phyloP scores from a whole-genome alignment of 2,329 filamentous ascomycete species.

The Aspergillus novofumigatus region DNA sequence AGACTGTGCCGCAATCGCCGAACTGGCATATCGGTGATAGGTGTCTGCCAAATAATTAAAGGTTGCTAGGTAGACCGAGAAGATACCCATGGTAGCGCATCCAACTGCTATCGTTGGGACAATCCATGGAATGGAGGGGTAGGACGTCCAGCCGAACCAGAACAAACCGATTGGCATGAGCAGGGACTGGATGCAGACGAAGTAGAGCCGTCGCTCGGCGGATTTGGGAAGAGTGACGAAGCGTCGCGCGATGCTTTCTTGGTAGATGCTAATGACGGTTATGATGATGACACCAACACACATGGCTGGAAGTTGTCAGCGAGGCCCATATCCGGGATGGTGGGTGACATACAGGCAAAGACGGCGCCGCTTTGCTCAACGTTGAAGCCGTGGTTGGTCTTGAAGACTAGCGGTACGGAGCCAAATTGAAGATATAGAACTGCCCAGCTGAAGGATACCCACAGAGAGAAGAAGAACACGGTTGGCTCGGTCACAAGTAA shows the following conservation, averaged over 20 bases:
- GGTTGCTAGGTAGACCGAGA: conserved; percentile 77
- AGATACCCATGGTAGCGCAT: conserved; percentile 79
- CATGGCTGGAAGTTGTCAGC: conserved; percentile 51
- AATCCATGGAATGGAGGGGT: conserved; percentile 63
- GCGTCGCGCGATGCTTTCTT: conserved; percentile 61
- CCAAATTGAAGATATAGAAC: conserved; percentile 81
- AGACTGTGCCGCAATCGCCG: conserved; percentile 78
- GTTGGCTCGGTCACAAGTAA: conserved; percentile 62
- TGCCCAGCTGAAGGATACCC: conserved; percentile 87
- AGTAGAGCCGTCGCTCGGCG: conserved; percentile 78
- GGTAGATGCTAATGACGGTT: conserved; percentile 65
- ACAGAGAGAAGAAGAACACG: conserved; percentile 72
- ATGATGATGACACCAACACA: conserved; percentile 63
- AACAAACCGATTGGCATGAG: conserved; percentile 77
- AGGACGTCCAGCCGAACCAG: conserved; percentile 71
- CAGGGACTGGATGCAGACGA: conserved; percentile 70
- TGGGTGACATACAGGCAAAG: conserved; percentile 51
- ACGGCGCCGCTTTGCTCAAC: conserved; percentile 65
- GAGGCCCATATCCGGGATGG: neutral
- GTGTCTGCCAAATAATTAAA: conserved; percentile 93
- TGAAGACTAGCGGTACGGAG: conserved; percentile 74
- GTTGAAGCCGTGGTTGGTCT: conserved; percentile 62
- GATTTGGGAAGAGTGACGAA: conserved; percentile 45
- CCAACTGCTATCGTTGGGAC: conserved; percentile 65
- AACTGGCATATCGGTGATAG: conserved; percentile 80